Evolutionary conservation across 345 rosid species (phyloP), one percentile per base, ranked within the genome.

Genomic region (Hibiscus tridactylites): DNA sequence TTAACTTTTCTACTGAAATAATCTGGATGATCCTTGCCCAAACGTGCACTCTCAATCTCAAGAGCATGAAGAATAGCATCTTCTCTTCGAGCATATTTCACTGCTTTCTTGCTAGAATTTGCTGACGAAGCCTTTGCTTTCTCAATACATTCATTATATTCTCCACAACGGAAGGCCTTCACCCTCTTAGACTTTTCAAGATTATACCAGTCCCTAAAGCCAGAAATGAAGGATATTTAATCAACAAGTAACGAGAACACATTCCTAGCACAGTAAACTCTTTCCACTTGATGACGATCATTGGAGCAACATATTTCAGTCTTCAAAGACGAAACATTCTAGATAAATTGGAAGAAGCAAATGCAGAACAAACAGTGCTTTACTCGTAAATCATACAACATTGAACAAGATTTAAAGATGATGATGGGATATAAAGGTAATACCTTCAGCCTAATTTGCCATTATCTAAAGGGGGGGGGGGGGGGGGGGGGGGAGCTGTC

Each of bases 121-220:
- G 89, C 89, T 8, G 86, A 94, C 16, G 91, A 79, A 65, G 88
- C 92, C 82, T 86, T 96, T 56, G 98, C 99, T 73, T 87, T 96
- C 66, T 85, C 87, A 56, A 96, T 92, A 78, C 90, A 88, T 74
- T 80, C 79, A 62, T 87, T 94, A 78, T 91, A 96, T 65, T 92
- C 99, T 71, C 95, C 97, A 80, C 99, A 92, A 12, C 98, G 94
- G 81, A 96, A 92, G 1, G 96, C 89, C 87, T 96, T 96, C 76
- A 96, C 98, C 68, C 85, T 82, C 86, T 92, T 92, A 7, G 98
- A 92, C 73, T 90, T 91, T 70, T 96, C 99, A 71, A 96, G 95
- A 82, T 87, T 81, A 83, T 96, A 92, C 98, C 98, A 96, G 72
- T 92, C 99, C 85, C 98, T 96, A 62, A 11, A 80, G 29, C 76